Conservation (phyloP, 495 filamentous ascomycete species). For the Articulospora tetracladia region DNA sequence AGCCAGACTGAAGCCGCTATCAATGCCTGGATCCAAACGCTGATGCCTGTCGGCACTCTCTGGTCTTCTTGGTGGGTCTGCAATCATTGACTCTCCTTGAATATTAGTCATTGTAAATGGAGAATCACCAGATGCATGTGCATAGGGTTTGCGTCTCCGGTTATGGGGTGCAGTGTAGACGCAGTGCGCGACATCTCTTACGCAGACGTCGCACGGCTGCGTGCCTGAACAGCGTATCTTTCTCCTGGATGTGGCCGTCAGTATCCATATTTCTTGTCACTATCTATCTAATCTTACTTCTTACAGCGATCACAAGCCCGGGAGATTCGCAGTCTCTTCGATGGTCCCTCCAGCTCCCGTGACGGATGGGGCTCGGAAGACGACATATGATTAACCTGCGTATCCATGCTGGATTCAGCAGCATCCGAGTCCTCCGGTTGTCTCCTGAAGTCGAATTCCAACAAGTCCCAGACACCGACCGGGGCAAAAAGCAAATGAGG, state of each 20-base stretch:
- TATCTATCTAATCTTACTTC: neutral
- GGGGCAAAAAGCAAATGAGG: too few relatives aligned
- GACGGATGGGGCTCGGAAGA: too few relatives aligned
- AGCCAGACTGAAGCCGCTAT: neutral
- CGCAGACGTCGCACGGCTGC: slow-evolving; percentile 2
- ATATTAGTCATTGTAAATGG: neutral
- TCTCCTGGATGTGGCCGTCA: neutral
- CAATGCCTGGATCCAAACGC: neutral
- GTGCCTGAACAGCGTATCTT: slow-evolving; percentile 8
- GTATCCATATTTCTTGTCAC: neutral
- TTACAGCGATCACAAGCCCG: slow-evolving; percentile 6
- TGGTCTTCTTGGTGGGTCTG: neutral
- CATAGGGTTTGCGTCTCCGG: neutral
- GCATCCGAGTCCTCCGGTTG: too few relatives aligned
- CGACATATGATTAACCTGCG: too few relatives aligned
- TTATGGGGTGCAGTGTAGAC: slow-evolving; percentile 1
- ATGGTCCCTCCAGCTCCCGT: too few relatives aligned
- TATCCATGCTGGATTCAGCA: too few relatives aligned
- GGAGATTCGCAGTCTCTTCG: neutral
- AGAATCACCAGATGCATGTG: neutral
- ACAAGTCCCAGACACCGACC: too few relatives aligned
- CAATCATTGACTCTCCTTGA: neutral
- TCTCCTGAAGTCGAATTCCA: too few relatives aligned
- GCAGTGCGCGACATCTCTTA: neutral
- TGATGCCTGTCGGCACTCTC: neutral